phyloP scores from a whole-genome alignment of 139 green algal genomes.

The Haematococcus lacustris region DNA sequence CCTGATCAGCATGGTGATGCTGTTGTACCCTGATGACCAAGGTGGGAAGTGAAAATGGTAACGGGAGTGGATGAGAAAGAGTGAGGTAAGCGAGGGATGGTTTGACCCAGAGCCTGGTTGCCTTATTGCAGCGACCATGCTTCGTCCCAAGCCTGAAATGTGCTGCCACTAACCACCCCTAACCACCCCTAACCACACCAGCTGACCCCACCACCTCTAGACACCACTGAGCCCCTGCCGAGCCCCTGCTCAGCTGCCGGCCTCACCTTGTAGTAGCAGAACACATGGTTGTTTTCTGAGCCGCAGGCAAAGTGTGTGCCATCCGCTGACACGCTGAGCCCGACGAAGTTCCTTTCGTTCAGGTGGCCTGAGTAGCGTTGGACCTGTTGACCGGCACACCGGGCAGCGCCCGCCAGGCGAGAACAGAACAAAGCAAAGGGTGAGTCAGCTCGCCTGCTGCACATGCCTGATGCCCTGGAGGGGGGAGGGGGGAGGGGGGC shows the following conservation, averaged over 20 bases:
- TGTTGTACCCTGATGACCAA: no score
- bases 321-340: conserved; percentile 49
- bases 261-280: conserved; percentile 36
- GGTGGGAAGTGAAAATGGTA: no score
- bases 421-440: no score
- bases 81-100: no score
- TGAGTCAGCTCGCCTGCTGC: conserved; percentile 11
- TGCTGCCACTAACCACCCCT: no score
- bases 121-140: neutral
- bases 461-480: no score
- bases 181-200: neutral
- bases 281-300: conserved; percentile 60
- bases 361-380: conserved; percentile 75
- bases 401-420: no score
- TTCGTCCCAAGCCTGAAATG: neutral
- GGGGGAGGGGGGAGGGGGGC: no score
- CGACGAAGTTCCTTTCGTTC: conserved; percentile 96
- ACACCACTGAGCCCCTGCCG: neutral
- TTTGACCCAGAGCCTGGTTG: neutral
- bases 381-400: no score
- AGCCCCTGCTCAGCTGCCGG: conserved; percentile 9
- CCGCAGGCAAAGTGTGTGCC: conserved; percentile 78
- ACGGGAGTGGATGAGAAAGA: no score
- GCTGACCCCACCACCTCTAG: neutral
- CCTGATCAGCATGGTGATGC: neutral